Evolutionary conservation across 257 asterid species (phyloP), one percentile per base, ranked within the genome.

Genomic region (Nyctanthes arbortristis): DNA sequence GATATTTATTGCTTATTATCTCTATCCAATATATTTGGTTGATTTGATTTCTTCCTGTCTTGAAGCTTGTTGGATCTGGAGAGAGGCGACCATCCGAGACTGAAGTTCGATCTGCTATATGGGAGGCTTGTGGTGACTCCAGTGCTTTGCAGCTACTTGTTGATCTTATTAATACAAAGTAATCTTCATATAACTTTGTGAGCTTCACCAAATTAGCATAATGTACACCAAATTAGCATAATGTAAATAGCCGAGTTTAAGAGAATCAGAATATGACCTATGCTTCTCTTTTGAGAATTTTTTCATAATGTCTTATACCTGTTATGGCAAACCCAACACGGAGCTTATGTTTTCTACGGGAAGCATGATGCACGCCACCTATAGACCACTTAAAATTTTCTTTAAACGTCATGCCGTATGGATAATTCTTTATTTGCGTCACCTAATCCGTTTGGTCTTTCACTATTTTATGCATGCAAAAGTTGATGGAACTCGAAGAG

Each of bases 61-160:
- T 68, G 65, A 79, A 93, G 97, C 91, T 91, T 79, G 88, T 79
- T 61, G 96, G 87, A 16, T 37, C 89, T 73, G 96, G 71, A 61
- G 86, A 84, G 73, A 79, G 89, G 37, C 88, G 81, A 63, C 96
- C 96, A 58, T 84, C 96, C 58, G 96, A 89, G 59, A 64, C 66
- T 20, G 96, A 93, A 75, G 96, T 93, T 74, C 84, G 88, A 66
- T 69, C 87, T 9, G 99, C 99, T 55, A 56, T 87, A 78, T 89
- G 97, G 99, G 99, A 93, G 82, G 89, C 85, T 58, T 91, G 99
- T 52, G 96, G 99, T 47, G 96, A 91, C 84, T 89, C 95, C 12
- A 84, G 91, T 33, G 99, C 95, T 9, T 52, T 93, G 25, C 97
- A 91, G 78, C 76, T 93, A 67, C 95, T 93, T 8, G 95, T 89